Evolutionary conservation across 331 rosid genomes (phyloP).

Genomic region (Dryas integrifolia): DNA sequence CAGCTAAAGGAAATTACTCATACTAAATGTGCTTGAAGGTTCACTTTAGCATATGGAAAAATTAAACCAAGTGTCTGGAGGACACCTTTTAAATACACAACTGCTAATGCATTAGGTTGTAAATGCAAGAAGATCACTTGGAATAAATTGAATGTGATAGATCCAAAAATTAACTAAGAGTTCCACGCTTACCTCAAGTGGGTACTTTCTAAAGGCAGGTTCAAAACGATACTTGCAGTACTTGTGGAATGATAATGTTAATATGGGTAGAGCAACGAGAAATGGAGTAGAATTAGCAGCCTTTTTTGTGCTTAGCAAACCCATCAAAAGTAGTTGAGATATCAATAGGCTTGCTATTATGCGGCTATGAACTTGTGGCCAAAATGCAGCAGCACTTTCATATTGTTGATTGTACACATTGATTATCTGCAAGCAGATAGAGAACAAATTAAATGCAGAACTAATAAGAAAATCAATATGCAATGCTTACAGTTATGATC

Average conservation of each 20-base stretch:
- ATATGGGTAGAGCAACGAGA: conserved; percentile 65
- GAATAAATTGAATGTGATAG: neutral
- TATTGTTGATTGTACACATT: conserved; percentile 90
- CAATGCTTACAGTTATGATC: neutral
- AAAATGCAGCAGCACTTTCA: conserved; percentile 95
- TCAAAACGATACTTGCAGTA: conserved; percentile 81
- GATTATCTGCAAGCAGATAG: conserved; percentile 57
- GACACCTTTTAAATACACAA: neutral
- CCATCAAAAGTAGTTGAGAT: conserved; percentile 86
- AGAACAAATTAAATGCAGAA: neutral
- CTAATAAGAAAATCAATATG: neutral
- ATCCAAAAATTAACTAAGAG: neutral
- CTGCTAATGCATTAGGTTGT: neutral
- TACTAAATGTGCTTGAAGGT: neutral
- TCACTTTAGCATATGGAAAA: neutral
- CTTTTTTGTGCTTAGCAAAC: conserved; percentile 90
- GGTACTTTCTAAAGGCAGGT: conserved; percentile 89
- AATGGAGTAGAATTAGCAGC: conserved; percentile 95
- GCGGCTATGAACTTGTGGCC: conserved; percentile 97
- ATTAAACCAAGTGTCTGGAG: neutral
- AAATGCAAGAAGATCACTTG: neutral
- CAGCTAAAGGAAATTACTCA: neutral
- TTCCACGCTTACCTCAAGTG: conserved; percentile 66
- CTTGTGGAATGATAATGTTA: conserved; percentile 82
- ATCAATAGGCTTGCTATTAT: conserved; percentile 86